Evolutionary conservation across 2,329 filamentous ascomycete genomes (phyloP).

Genomic region (Neonectria hederae): DNA sequence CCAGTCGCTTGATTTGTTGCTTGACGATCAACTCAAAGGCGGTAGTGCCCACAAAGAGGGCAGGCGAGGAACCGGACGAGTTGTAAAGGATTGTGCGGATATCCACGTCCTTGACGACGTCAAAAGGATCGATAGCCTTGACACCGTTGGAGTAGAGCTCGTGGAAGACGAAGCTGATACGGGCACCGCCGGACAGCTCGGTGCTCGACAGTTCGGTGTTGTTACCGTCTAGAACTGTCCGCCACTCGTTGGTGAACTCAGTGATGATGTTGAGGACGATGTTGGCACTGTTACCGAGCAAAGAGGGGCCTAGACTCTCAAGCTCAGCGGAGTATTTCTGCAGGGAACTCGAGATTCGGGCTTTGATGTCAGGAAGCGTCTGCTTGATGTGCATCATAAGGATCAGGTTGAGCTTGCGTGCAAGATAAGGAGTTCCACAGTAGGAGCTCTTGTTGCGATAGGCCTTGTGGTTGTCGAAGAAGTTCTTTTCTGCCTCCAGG

Average conservation of each 20-base stretch:
- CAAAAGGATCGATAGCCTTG: slow-evolving; percentile 97
- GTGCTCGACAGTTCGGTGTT: slow-evolving; percentile 95
- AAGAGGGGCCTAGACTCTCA: slow-evolving; percentile 84
- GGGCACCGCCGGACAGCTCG: slow-evolving; percentile 93
- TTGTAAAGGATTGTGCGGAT: slow-evolving; percentile 98
- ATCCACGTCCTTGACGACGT: slow-evolving; percentile 95
- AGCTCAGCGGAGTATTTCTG: slow-evolving; percentile 91
- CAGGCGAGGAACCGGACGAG: slow-evolving; percentile 97
- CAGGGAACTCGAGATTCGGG: slow-evolving; percentile 90
- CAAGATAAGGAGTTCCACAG: slow-evolving; percentile 96
- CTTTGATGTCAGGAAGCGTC: slow-evolving; percentile 98
- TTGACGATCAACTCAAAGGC: slow-evolving; percentile 99
- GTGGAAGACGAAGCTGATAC: slow-evolving; percentile 99
- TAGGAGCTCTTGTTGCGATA: slow-evolving; percentile 99
- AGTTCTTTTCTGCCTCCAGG: slow-evolving; percentile 92
- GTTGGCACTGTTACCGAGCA: slow-evolving; percentile 95
- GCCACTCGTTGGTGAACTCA: slow-evolving; percentile 97
- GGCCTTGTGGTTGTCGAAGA: slow-evolving; percentile 98
- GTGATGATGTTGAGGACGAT: slow-evolving; percentile 99
- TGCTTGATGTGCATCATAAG: slow-evolving; percentile 99
- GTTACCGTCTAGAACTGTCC: slow-evolving; percentile 94
- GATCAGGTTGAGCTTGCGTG: slow-evolving; percentile 96
- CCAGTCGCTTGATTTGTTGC: slow-evolving; percentile 95
- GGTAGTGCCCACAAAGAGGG: slow-evolving; percentile 94
- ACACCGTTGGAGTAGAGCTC: slow-evolving; percentile 97